These are phyloP conservation scores for Penicillium sp. DNA, from an alignment of 2,329 filamentous ascomycete species.

Conservation along the genomic window DNA sequence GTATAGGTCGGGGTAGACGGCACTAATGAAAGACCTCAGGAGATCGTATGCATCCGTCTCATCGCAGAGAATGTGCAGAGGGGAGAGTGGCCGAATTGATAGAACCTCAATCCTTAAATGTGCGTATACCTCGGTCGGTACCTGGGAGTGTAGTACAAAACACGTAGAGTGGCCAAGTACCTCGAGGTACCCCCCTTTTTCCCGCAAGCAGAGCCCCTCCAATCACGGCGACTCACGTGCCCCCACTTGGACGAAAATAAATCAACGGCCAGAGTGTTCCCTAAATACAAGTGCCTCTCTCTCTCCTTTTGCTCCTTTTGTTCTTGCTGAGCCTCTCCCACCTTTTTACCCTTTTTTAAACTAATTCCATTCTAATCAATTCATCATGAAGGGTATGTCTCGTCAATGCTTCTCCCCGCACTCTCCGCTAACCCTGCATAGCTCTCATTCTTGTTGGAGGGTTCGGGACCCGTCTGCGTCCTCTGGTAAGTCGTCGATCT, in stretches of 20 bases:
- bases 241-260: constrained; percentile 29
- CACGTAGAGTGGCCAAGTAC: background rate
- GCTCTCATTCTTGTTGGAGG: constrained; percentile 98
- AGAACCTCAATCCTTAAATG: too few relatives aligned
- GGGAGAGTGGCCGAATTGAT: too few relatives aligned
- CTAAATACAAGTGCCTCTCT: constrained; percentile 20
- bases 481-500: constrained; percentile 68
- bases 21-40: background rate
- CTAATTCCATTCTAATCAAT: constrained; percentile 9
- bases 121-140: background rate
- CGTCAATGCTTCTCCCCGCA: constrained; percentile 9
- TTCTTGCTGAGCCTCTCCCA: constrained; percentile 2
- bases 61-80: background rate
- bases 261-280: constrained; percentile 34
- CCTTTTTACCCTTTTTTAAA: constrained; percentile 4
- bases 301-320: constrained; percentile 17
- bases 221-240: constrained; percentile 30
- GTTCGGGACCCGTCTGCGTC: constrained; percentile 96
- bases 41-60: background rate
- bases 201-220: constrained; percentile 27
- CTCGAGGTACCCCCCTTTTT: constrained; percentile 18
- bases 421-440: constrained; percentile 41
- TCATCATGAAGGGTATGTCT: constrained; percentile 49
- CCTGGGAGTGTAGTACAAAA: background rate
- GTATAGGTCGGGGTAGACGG: constrained; percentile 3